Percentiles rank a stretch among this genome's conserved stretches.
These are phyloP conservation scores for Botryosphaeria dothidea DNA, from an alignment of 2,329 filamentous ascomycete species.

Conservation along the genomic window DNA sequence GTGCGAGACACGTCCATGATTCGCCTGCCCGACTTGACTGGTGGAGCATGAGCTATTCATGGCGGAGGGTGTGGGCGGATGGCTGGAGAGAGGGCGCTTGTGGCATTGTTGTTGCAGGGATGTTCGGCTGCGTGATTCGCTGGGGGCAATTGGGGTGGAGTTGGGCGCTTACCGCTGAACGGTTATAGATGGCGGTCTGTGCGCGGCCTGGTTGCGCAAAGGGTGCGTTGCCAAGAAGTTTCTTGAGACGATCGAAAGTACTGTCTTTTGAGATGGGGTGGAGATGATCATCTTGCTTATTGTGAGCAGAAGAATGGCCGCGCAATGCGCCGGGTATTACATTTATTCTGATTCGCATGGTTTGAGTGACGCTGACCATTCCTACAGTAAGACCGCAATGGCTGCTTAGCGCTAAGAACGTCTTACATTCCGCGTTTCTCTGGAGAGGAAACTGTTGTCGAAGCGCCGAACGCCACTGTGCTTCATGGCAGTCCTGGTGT, in stretches of 20 bases:
- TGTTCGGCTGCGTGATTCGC: background rate
- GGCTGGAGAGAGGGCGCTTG: conserved; percentile 12
- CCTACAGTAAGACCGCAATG: background rate
- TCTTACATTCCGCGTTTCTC: conserved; percentile 9
- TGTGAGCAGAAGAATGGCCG: background rate
- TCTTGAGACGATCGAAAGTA: background rate
- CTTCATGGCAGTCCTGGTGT: background rate
- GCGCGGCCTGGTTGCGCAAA: background rate
- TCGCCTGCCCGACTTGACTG: background rate
- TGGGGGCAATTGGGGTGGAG: background rate
- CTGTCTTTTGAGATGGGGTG: background rate
- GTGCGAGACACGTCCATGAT: background rate
- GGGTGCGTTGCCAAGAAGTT: background rate
- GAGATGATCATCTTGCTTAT: background rate
- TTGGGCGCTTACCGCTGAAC: conserved; percentile 2
- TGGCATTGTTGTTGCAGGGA: conserved; percentile 4
- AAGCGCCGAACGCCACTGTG: conserved; percentile 9
- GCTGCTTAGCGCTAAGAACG: background rate
- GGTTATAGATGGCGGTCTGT: conserved; percentile 1
- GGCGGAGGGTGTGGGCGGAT: conserved; percentile 3
- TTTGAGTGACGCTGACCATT: background rate
- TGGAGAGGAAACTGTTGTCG: background rate
- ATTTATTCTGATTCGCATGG: background rate
- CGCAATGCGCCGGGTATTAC: background rate
- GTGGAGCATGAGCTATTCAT: conserved; percentile 10